A percentile compares a stretch with the other conserved stretches of the same genome.
Conservation (phyloP, 805 yeast species). For the Kodamaea lidongshanica region DNA sequence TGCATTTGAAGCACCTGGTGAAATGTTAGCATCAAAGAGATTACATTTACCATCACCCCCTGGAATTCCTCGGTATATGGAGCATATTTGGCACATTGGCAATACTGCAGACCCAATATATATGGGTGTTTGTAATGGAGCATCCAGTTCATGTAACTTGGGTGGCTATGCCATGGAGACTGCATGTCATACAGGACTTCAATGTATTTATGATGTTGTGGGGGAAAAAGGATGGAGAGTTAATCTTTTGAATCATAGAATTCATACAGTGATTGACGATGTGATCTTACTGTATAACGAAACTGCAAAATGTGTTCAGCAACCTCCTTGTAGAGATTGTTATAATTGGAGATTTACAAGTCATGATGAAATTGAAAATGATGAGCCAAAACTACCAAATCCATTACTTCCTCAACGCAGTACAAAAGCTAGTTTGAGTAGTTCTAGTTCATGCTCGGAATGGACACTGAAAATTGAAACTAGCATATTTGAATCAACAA, state of each 20-base stretch:
- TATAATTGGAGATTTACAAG: constrained; percentile 77
- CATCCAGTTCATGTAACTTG: constrained; percentile 77
- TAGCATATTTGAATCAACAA: too few species aligned
- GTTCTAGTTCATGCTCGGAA: too few species aligned
- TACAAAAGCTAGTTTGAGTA: too few species aligned
- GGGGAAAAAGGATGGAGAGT: constrained; percentile 88
- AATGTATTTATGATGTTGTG: constrained; percentile 86
- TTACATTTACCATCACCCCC: constrained; percentile 92
- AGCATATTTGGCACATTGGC: constrained; percentile 91
- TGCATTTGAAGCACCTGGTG: constrained; percentile 92
- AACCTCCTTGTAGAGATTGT: constrained; percentile 86
- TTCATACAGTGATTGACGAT: constrained; percentile 84
- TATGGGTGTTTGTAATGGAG: constrained; percentile 96
- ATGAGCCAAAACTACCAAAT: constrained; percentile 33
- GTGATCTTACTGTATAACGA: constrained; percentile 65
- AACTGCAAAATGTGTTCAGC: constrained; percentile 66
- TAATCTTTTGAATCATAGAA: constrained; percentile 79
- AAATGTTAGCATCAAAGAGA: constrained; percentile 71
- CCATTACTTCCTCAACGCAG: constrained; percentile 26
- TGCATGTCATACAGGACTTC: constrained; percentile 84
- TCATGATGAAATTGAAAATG: constrained; percentile 37
- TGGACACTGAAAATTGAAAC: too few species aligned
- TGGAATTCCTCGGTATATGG: constrained; percentile 69
- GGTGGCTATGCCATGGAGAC: constrained; percentile 98
- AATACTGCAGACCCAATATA: constrained; percentile 95